These are phyloP conservation scores for Gossypium herbaceum DNA, from an alignment of 345 rosid genomes.

Conservation along the genomic window DNA sequence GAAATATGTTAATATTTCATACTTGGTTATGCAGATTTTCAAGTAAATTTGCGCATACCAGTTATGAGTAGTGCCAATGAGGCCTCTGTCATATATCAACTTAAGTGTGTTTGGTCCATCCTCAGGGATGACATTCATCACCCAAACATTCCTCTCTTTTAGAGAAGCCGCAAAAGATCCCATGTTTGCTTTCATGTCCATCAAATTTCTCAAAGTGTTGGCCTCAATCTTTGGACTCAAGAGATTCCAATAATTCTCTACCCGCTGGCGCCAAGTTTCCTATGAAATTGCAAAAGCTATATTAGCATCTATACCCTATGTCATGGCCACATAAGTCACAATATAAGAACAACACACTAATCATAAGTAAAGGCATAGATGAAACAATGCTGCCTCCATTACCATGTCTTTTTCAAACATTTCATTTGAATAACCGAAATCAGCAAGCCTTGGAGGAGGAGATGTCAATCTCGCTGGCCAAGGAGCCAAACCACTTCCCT, in stretches of 20 bases:
- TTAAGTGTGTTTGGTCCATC: constrained; percentile 84
- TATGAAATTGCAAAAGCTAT: constrained; percentile 29
- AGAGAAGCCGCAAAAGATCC: constrained; percentile 95
- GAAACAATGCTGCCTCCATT: constrained; percentile 14
- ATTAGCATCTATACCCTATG: constrained; percentile 1
- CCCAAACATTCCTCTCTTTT: constrained; percentile 81
- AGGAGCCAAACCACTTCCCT: constrained; percentile 93
- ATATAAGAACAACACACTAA: neutral
- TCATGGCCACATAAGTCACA: neutral
- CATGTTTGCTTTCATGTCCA: constrained; percentile 97
- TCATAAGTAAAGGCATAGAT: neutral
- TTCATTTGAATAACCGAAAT: constrained; percentile 76
- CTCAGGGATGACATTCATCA: constrained; percentile 76
- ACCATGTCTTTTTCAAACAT: constrained; percentile 89
- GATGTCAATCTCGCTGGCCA: constrained; percentile 93
- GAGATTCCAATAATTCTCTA: constrained; percentile 76
- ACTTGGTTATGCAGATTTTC: neutral
- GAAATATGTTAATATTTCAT: neutral
- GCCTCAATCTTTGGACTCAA: constrained; percentile 66
- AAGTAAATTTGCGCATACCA: constrained; percentile 45
- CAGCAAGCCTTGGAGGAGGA: constrained; percentile 86
- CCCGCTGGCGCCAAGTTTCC: constrained; percentile 75
- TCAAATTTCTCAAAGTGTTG: constrained; percentile 73
- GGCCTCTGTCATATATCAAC: constrained; percentile 79
- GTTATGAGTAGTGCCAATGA: constrained; percentile 70